Conservation (phyloP, 257 asterid species). For the Ophiorrhiza pumila region DNA sequence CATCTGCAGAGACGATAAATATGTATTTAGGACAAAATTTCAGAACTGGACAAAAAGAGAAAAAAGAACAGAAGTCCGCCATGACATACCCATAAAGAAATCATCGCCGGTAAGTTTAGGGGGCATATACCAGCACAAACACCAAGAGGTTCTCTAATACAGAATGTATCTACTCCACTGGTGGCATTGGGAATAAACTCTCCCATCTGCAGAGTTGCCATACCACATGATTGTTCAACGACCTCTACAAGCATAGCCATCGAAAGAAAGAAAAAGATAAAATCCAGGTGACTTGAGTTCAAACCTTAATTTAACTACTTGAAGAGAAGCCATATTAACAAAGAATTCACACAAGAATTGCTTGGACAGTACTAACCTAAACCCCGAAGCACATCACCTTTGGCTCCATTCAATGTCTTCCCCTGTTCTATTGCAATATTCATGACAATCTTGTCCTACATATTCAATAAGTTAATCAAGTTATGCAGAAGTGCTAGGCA, state of each 20-base stretch:
- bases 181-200: slow-evolving; percentile 39
- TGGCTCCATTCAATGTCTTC: slow-evolving; percentile 36
- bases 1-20: slow-evolving; percentile 33
- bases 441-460: slow-evolving; percentile 41
- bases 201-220: slow-evolving; percentile 40
- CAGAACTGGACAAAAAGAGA: not conserved
- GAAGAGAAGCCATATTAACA: not conserved
- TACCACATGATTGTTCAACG: slow-evolving; percentile 45
- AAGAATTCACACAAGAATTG: not conserved
- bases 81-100: slow-evolving; percentile 40
- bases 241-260: slow-evolving; percentile 34
- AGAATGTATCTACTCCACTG: slow-evolving; percentile 37
- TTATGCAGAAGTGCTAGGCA: slow-evolving; percentile 4
- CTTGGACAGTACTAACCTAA: slow-evolving; percentile 30
- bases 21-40: slow-evolving; percentile 1
- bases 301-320: slow-evolving; percentile 2
- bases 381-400: slow-evolving; percentile 40
- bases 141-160: slow-evolving; percentile 48
- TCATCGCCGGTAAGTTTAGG: slow-evolving; percentile 31
- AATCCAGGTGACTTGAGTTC: not conserved
- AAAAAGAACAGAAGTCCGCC: not conserved
- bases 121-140: slow-evolving; percentile 53
- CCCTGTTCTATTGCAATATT: slow-evolving; percentile 42
- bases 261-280: not conserved
- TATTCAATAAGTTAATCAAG: slow-evolving; percentile 10